Conservation (phyloP, 2,329 filamentous ascomycete genomes). For the Colletotrichum higginsianum region DNA sequence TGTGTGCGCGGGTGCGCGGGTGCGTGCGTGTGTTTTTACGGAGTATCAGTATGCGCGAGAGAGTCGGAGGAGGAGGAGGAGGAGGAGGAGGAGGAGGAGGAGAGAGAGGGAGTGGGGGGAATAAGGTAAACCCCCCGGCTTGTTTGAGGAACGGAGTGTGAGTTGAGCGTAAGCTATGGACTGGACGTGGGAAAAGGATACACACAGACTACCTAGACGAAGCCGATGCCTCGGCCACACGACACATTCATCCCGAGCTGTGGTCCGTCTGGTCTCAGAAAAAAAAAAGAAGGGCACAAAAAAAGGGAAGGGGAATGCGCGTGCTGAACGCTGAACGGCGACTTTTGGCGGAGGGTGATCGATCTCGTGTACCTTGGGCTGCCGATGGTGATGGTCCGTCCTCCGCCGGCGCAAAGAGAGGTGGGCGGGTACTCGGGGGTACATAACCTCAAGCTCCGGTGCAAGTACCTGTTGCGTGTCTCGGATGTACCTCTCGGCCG, state of each 20-base stretch:
- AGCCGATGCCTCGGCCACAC: slow-evolving; percentile 3
- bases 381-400: slow-evolving; percentile 12
- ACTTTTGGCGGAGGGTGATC: slow-evolving; percentile 31
- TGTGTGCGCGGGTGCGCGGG: neutral
- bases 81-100: too few relatives aligned
- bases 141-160: neutral
- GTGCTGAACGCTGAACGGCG: slow-evolving; percentile 14
- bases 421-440: slow-evolving; percentile 19
- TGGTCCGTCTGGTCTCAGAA: slow-evolving; percentile 28
- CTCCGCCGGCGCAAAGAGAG: neutral
- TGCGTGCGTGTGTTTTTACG: too few relatives aligned
- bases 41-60: too few relatives aligned
- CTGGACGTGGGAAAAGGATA: slow-evolving; percentile 15
- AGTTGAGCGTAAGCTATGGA: neutral
- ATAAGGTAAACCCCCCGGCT: neutral
- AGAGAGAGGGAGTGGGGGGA: neutral
- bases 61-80: too few relatives aligned
- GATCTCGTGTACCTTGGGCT: neutral
- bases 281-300: neutral
- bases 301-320: slow-evolving; percentile 15
- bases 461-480: slow-evolving; percentile 17
- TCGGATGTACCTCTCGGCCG: slow-evolving; percentile 28
- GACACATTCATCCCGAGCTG: neutral
- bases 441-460: slow-evolving; percentile 19
- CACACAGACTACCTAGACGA: slow-evolving; percentile 26